Percentiles rank a stretch among this genome's conserved stretches.
These are phyloP conservation scores for Trypanosomatidae sp. DNA, from an alignment of 208 protist species.

Conservation along the genomic window DNA sequence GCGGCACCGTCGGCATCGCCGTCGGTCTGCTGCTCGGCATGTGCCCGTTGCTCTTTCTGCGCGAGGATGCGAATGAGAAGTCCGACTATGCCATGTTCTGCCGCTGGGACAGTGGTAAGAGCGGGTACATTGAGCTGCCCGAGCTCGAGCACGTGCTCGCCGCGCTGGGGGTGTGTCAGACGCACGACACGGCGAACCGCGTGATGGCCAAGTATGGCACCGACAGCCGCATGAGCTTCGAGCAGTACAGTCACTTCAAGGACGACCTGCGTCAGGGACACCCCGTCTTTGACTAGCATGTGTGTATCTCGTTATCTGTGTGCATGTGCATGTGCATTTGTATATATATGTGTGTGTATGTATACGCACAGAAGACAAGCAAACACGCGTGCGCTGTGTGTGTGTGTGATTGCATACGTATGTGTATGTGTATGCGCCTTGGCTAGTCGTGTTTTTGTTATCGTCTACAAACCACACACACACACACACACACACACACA, in stretches of 20 bases:
- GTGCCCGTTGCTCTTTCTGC: constrained; percentile 65
- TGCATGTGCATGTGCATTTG: not conserved
- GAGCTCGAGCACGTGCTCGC: constrained; percentile 46
- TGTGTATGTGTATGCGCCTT: not conserved
- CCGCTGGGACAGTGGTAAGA: constrained; percentile 54
- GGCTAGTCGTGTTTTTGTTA: not conserved
- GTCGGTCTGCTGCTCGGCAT: constrained; percentile 78
- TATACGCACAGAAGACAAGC: no score
- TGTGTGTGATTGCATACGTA: no score
- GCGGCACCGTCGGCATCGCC: constrained; percentile 82
- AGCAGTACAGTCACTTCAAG: constrained; percentile 57
- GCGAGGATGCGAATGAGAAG: constrained; percentile 55
- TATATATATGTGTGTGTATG: no score
- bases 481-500: no score
- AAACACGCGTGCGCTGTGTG: no score
- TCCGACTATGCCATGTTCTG: constrained; percentile 70
- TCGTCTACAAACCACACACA: no score
- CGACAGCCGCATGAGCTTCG: constrained; percentile 40
- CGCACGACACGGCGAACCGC: constrained; percentile 12
- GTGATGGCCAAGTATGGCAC: constrained; percentile 66
- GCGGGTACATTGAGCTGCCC: constrained; percentile 51
- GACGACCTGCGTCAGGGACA: constrained; percentile 55
- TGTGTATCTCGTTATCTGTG: not conserved
- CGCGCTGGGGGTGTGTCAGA: constrained; percentile 39
- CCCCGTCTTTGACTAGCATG: constrained; percentile 36